A percentile compares a stretch with the other conserved stretches of the same genome.
These are phyloP conservation scores for Aphanomyces invadans DNA, from an alignment of 352 stramenopile species.

Conservation along the genomic window DNA sequence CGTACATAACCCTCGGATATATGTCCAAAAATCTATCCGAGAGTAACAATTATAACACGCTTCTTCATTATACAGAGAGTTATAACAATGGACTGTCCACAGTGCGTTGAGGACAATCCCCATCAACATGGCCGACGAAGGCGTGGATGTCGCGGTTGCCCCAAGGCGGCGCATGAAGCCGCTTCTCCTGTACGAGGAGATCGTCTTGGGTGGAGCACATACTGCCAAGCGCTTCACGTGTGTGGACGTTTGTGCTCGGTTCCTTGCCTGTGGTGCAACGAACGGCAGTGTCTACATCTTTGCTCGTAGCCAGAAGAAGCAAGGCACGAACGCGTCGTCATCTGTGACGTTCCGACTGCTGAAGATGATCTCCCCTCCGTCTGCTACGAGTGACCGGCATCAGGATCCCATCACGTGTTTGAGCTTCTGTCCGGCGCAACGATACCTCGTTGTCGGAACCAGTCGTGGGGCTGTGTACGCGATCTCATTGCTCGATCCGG, in stretches of 20 bases:
- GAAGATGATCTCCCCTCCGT: conserved; percentile 75
- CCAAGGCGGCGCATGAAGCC: conserved; percentile 23
- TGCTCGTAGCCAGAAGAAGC: conserved; percentile 35
- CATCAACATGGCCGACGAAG: conserved; percentile 17
- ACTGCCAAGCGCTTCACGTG: conserved; percentile 43
- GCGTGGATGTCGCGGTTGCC: background rate
- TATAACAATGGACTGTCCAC: no score
- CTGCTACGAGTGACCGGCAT: conserved; percentile 49
- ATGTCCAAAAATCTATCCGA: no score
- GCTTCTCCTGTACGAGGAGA: conserved; percentile 21
- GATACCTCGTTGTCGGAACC: conserved; percentile 71
- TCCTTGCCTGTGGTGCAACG: conserved; percentile 71
- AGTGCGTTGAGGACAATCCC: background rate
- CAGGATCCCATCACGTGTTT: conserved; percentile 50
- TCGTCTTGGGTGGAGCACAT: conserved; percentile 11
- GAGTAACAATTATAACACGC: no score
- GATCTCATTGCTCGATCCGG: conserved; percentile 72
- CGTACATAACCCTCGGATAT: no score
- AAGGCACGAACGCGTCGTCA: conserved; percentile 33
- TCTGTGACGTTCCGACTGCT: conserved; percentile 37
- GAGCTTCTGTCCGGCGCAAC: conserved; percentile 73
- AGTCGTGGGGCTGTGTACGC: conserved; percentile 73
- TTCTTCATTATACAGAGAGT: no score
- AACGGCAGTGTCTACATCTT: conserved; percentile 81
- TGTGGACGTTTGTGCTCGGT: conserved; percentile 80